Base-by-base conservation (phyloP, 345 rosid genomes). In the Trapa incisa region DNA sequence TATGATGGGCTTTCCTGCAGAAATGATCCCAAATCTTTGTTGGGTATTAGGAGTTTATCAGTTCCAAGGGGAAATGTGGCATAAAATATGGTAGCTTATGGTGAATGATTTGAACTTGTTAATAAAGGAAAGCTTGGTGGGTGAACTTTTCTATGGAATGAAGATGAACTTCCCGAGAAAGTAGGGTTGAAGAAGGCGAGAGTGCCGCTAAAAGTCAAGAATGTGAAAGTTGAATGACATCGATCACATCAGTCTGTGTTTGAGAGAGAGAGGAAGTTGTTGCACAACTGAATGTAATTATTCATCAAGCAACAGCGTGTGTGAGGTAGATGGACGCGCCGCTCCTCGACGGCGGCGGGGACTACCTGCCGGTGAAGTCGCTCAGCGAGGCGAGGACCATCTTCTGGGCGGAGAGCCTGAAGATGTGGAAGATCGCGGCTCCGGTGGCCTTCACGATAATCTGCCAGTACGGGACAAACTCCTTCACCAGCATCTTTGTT, bases 351-450 rank as follows among this genome's bases (percentile, higher is more conserved):
- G 71, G 7, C 32, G 78, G 39, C 3, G 87, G 63, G 1, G 90
- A 87, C 77, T 84, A 85, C 54, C 58, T 15, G 8, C 84, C 84
- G 64, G 87, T 73, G 69, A 77, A 69, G 52, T 77, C 60, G 71
- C 77, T 79, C 71, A 56, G 35, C 69, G 86, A 81, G 56, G 75
- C 70, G 1, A 85, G 75, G 70, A 63, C 72, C 13, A 76, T 87
- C 57, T 72, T 84, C 33, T 71, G 78, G 67, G 67, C 68, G 5
- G 96, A 89, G 68, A 78, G 87, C 0, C 78, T 74, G 13, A 87
- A 80, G 79, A 0, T 84, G 69, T 87, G 96, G 91, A 75, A 72
- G 77, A 89, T 89, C 15, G 91, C 86, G 5, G 82, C 68, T 47
- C 96, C 87, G 0, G 42, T 87, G 0, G 85, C 74, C 3, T 85